Conservation (phyloP, 345 rosid genomes). For the Sonneratia caseolaris region DNA sequence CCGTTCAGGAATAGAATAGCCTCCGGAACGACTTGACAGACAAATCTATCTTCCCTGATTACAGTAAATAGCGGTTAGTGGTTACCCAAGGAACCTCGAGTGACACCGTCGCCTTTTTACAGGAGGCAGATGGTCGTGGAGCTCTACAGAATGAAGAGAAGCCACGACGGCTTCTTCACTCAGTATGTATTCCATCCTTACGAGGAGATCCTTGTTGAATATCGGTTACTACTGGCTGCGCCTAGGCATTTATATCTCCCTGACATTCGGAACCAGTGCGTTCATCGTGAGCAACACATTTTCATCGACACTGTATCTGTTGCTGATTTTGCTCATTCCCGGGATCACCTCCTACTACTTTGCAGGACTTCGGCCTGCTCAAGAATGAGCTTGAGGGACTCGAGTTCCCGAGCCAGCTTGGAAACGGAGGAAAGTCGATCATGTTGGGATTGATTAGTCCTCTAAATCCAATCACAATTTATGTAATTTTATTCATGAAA, state of each 20-base stretch:
- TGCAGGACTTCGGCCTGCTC: slow-evolving; percentile 8
- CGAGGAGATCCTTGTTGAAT: slow-evolving; percentile 9
- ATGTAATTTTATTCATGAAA: too few species aligned
- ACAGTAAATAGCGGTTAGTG: too few species aligned
- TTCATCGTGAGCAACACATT: slow-evolving; percentile 9
- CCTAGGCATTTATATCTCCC: background rate
- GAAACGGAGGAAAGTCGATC: background rate
- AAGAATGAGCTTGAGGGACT: slow-evolving; percentile 12
- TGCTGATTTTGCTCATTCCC: slow-evolving; percentile 6
- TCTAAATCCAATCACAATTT: too few species aligned
- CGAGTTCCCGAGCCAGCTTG: slow-evolving; percentile 12
- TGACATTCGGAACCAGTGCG: background rate
- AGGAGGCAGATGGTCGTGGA: too few species aligned
- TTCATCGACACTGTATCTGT: slow-evolving; percentile 7
- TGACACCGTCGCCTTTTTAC: too few species aligned
- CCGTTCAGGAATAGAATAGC: too few species aligned
- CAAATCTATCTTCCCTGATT: too few species aligned
- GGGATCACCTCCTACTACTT: slow-evolving; percentile 7
- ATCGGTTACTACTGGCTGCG: slow-evolving; percentile 14
- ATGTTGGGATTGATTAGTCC: too few species aligned
- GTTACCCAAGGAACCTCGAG: too few species aligned
- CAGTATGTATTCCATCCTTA: slow-evolving; percentile 9
- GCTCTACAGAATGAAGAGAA: too few species aligned
- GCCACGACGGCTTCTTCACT: background rate
- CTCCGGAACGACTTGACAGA: too few species aligned